These are phyloP conservation scores for Aureobasidium sp. DNA, from an alignment of 2,329 filamentous ascomycete genomes.

Conservation along the genomic window DNA sequence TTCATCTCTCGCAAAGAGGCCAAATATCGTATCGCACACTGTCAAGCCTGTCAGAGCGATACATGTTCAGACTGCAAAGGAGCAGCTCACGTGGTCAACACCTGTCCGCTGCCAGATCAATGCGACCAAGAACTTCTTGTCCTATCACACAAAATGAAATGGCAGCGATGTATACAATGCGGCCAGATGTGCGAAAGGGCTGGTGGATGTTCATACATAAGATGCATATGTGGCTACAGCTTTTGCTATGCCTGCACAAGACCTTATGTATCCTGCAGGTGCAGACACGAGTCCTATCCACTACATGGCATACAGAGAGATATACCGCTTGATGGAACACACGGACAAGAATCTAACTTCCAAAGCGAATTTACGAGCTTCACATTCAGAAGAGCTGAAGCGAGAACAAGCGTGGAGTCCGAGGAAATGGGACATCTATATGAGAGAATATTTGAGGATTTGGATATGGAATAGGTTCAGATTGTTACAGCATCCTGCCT, in stretches of 20 bases:
- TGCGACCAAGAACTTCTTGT: neutral
- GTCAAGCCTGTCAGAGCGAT: neutral
- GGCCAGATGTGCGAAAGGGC: neutral
- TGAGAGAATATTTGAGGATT: too few species aligned
- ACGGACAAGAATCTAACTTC: too few species aligned
- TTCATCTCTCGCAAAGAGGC: neutral
- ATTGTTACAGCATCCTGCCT: too few species aligned
- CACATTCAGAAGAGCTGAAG: too few species aligned
- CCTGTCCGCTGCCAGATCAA: neutral
- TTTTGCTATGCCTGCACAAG: neutral
- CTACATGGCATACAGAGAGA: too few species aligned
- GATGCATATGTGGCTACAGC: neutral
- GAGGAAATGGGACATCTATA: too few species aligned
- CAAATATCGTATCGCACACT: neutral
- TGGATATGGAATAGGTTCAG: too few species aligned
- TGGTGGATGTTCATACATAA: neutral
- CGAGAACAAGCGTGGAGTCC: too few species aligned
- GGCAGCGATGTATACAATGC: neutral
- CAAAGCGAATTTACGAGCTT: too few species aligned
- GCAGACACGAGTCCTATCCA: neutral
- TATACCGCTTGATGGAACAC: too few species aligned
- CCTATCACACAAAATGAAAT: neutral
- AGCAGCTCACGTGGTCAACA: neutral
- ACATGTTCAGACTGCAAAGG: slow-evolving; percentile 1
- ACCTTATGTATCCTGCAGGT: neutral